Conservation (phyloP, 129 eudicot genomes). For the Chrysanthemum seticuspe region DNA sequence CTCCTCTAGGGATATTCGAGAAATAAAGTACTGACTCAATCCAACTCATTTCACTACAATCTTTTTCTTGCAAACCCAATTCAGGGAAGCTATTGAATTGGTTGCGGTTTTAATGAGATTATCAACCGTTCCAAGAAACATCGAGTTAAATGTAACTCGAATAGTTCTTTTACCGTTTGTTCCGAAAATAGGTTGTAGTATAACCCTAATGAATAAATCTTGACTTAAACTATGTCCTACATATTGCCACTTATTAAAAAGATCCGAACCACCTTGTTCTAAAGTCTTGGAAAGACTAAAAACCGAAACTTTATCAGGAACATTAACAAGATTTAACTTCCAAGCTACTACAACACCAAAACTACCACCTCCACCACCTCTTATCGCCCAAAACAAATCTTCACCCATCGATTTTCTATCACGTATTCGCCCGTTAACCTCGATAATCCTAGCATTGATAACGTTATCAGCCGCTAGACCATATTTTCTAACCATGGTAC, state of each 20-base stretch:
- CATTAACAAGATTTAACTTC: background rate
- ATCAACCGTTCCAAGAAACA: background rate
- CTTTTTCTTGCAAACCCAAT: background rate
- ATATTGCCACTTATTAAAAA: slow-evolving; percentile 8
- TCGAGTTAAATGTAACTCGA: slow-evolving; percentile 1
- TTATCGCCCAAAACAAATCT: slow-evolving; percentile 2
- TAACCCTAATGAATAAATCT: slow-evolving; percentile 10
- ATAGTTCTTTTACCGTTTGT: background rate
- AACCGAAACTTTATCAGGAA: background rate
- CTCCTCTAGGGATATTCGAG: background rate
- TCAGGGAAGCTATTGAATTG: background rate
- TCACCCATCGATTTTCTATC: slow-evolving; percentile 7
- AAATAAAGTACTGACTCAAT: background rate
- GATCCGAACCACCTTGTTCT: slow-evolving; percentile 4
- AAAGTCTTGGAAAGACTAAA: background rate
- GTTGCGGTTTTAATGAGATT: background rate
- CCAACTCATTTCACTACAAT: slow-evolving; percentile 14
- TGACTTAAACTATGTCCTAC: background rate
- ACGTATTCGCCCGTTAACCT: background rate
- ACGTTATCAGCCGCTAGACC: slow-evolving; percentile 10
- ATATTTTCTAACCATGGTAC: slow-evolving; percentile 9
- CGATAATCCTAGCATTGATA: background rate
- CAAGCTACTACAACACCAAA: slow-evolving; percentile 13
- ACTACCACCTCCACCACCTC: slow-evolving; percentile 14
- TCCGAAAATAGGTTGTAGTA: background rate